Conservation (phyloP, 768 basidiomycete genomes). For the Lactarius trivialis region DNA sequence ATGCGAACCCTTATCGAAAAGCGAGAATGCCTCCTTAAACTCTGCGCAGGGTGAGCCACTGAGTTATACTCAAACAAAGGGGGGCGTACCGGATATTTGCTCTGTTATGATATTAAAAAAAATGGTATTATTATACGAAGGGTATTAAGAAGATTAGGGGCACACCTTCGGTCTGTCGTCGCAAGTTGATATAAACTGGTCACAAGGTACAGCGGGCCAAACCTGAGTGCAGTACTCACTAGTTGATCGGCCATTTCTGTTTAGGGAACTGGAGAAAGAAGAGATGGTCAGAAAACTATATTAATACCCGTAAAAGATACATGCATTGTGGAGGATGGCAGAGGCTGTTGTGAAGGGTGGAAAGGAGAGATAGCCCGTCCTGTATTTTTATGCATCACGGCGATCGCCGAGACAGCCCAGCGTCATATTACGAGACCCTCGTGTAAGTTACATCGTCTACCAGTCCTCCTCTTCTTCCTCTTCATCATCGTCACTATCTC, state of each 20-base stretch:
- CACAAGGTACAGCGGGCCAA: neutral
- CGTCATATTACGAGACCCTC: neutral
- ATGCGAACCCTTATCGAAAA: constrained; percentile 86
- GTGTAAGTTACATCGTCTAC: constrained; percentile 4
- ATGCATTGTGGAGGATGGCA: neutral
- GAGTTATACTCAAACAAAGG: neutral
- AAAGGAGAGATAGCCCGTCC: neutral
- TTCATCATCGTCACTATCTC: constrained; percentile 50
- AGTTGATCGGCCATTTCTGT: constrained; percentile 47
- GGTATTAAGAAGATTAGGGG: constrained; percentile 15
- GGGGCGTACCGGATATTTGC: constrained; percentile 77
- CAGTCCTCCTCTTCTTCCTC: constrained; percentile 32
- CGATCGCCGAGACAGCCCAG: constrained; percentile 10
- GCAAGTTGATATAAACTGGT: neutral
- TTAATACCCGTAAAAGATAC: neutral
- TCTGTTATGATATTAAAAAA: constrained; percentile 40
- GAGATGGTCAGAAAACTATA: neutral
- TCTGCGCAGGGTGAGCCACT: constrained; percentile 41
- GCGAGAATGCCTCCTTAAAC: constrained; percentile 98
- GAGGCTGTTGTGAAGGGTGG: neutral
- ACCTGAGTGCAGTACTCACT: constrained; percentile 31
- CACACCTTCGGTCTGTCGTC: constrained; percentile 51
- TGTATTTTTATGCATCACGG: constrained; percentile 14
- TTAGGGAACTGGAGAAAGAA: constrained; percentile 11
- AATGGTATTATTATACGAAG: neutral